Conservation (phyloP, 106 monocot genomes). For the Narthecium ossifragum region DNA sequence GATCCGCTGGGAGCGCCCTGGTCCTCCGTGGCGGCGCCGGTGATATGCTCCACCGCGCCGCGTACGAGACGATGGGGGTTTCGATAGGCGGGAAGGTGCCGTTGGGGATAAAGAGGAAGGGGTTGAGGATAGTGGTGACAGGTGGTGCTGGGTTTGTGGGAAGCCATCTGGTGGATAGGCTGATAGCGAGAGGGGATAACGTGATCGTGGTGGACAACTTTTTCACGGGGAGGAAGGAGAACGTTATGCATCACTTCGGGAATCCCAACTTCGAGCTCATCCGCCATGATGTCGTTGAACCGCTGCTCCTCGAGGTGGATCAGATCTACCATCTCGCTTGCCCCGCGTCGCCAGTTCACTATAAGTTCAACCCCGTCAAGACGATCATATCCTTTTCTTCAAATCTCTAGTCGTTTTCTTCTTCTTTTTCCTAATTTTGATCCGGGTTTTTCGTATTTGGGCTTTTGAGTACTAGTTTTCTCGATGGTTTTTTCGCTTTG, state of each 20-base stretch:
- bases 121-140: constrained; percentile 63
- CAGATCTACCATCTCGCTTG: constrained; percentile 97
- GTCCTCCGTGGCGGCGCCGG: background rate
- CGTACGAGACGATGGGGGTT: background rate
- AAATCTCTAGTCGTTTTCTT: background rate
- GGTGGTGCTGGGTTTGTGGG: constrained; percentile 92
- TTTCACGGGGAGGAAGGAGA: constrained; percentile 95
- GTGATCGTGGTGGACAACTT: constrained; percentile 96
- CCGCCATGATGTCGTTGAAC: constrained; percentile 90
- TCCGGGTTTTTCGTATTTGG: background rate
- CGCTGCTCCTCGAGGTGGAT: constrained; percentile 77
- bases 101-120: constrained; percentile 64
- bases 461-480: background rate
- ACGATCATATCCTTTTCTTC: constrained; percentile 88
- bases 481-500: background rate
- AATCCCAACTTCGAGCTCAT: constrained; percentile 83
- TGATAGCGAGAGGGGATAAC: constrained; percentile 62
- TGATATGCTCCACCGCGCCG: background rate
- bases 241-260: constrained; percentile 79
- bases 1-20: too few relatives aligned
- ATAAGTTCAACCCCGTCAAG: constrained; percentile 93
- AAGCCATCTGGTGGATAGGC: constrained; percentile 70
- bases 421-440: constrained; percentile 3
- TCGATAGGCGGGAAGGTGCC: constrained; percentile 54
- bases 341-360: constrained; percentile 89